Conservation (phyloP, 148 eudicot genomes). For the Heliamphora exappendiculata region DNA sequence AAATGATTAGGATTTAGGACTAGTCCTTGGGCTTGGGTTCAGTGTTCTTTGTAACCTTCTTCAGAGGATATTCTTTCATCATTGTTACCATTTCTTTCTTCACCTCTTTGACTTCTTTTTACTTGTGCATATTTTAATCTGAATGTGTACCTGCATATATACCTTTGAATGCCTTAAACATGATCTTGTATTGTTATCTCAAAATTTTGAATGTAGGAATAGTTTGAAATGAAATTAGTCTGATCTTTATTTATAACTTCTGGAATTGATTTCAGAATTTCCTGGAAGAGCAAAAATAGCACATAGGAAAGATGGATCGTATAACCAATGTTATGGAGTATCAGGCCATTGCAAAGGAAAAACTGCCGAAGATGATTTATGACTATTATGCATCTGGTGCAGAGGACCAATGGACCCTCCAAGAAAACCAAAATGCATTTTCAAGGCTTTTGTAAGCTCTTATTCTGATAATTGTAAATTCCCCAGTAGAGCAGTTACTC, state of each 20-base stretch:
- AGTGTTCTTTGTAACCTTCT: background rate
- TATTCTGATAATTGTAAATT: background rate
- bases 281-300: background rate
- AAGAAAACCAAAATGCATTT: slow-evolving; percentile 71
- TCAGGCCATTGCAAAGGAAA: slow-evolving; percentile 68
- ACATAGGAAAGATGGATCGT: slow-evolving; percentile 28
- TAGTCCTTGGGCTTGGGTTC: background rate
- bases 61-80: background rate
- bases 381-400: slow-evolving; percentile 90
- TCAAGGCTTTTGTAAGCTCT: slow-evolving; percentile 59
- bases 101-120: background rate
- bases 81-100: slow-evolving; percentile 1
- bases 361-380: slow-evolving; percentile 77
- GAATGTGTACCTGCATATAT: background rate
- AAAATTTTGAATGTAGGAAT: background rate
- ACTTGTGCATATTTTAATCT: background rate
- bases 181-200: background rate
- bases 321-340: slow-evolving; percentile 80
- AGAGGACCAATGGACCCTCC: slow-evolving; percentile 87
- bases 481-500: background rate
- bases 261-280: background rate
- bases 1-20: background rate
- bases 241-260: slow-evolving; percentile 1
- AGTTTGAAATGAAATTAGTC: background rate
- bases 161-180: background rate